Evolutionary conservation across 176 grass and related monocot species (phyloP), one percentile per base, ranked within the genome.

Genomic region (Pharus latifolius): DNA sequence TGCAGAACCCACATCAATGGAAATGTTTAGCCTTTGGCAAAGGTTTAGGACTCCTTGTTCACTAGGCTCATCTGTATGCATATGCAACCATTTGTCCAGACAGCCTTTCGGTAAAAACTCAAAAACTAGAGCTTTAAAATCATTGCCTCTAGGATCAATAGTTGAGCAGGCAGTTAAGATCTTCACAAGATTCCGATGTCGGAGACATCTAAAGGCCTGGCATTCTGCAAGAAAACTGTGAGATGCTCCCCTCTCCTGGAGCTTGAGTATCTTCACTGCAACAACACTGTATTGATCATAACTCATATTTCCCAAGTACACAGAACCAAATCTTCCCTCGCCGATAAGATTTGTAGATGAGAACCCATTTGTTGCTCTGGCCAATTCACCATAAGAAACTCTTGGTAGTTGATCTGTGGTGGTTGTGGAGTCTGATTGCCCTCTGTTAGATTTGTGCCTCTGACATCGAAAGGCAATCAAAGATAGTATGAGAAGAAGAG

Each of bases 181-280:
- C 27, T 77, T 77, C 19, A 83, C 49, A 24, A 83, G 73, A 63
- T 83, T 83, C 27, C 37, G 45, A 44, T 83, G 80, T 28, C 65
- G 56, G 17, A 77, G 41, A 31, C 63, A 62, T 56, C 47, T 48
- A 2, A 82, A 47, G 50, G 56, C 11, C 23, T 70, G 15, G 40
- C 81, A 72, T 83, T 83, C 81, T n/a, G 72, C 47, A 11, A 56
- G 11, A 60, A 83, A 83, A 49, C 72, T 83, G 41, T 35, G 65
- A 26, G 72, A 63, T 43, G 72, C 54, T 32, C 63, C 56, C 11
- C 11, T 23, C 32, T 76, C 45, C 47, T 76, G 72, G 24, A 83
- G 72, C 25, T 76, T 83, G 27, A 83, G 7, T 37, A 63, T 48
- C 54, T 83, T 83, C 14, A 83, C 37, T 13, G 72, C 72, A 54